A percentile compares a stretch with the other conserved stretches of the same genome.
Conservation (phyloP, 345 rosid species). For the Acer negundo region DNA sequence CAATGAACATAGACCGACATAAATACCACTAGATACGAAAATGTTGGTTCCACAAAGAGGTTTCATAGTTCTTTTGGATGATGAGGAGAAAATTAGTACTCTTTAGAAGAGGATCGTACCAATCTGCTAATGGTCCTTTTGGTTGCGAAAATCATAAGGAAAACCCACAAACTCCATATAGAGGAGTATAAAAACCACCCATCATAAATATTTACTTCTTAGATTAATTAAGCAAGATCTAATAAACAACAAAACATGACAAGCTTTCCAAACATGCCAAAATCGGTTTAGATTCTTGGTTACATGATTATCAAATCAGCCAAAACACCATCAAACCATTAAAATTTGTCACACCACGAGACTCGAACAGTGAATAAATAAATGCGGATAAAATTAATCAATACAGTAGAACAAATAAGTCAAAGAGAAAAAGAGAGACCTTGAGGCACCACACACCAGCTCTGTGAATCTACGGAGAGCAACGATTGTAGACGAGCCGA, state of each 20-base stretch:
- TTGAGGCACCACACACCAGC: conserved; percentile 41
- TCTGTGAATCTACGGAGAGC: conserved; percentile 30
- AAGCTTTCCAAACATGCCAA: neutral
- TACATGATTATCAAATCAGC: neutral
- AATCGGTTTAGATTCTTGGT: neutral
- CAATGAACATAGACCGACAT: neutral
- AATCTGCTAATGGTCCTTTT: neutral
- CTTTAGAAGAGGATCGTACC: neutral
- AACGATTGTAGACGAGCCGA: conserved; percentile 35
- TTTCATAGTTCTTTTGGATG: neutral
- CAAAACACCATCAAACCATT: neutral
- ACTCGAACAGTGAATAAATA: neutral
- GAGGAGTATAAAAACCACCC: neutral
- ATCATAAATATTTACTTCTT: neutral
- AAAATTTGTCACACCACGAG: neutral
- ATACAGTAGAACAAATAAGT: neutral
- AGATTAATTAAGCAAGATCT: neutral
- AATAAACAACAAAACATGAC: neutral
- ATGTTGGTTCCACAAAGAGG: neutral
- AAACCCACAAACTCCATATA: neutral
- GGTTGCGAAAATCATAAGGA: neutral
- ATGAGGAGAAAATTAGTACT: neutral
- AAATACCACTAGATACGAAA: neutral
- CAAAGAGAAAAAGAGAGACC: conserved; percentile 21
- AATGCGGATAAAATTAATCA: neutral